phyloP scores from a whole-genome alignment of 2,329 filamentous ascomycete genomes.

The Aspergillus sp. region DNA sequence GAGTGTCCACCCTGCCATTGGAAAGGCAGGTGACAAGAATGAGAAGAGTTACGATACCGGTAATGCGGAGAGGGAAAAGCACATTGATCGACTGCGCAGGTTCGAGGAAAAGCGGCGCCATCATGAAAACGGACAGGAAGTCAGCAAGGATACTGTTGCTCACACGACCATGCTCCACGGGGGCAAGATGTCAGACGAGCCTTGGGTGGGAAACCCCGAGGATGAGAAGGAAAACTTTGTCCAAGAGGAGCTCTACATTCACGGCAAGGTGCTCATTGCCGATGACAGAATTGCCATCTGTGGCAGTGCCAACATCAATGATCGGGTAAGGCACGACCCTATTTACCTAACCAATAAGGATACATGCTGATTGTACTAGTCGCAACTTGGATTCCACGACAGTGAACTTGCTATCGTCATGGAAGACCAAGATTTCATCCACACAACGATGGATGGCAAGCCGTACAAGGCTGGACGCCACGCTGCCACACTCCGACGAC shows the following conservation, averaged over 20 bases:
- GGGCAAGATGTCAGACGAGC: conserved; percentile 60
- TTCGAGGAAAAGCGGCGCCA: conserved; percentile 17
- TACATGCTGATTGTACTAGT: conserved; percentile 33
- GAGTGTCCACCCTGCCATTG: conserved; percentile 54
- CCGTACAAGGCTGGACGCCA: conserved; percentile 70
- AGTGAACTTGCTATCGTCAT: conserved; percentile 88
- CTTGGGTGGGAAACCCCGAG: conserved; percentile 70
- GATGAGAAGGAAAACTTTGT: conserved; percentile 83
- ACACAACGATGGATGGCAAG: conserved; percentile 67
- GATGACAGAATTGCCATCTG: conserved; percentile 80
- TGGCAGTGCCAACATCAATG: conserved; percentile 68
- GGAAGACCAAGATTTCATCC: conserved; percentile 67
- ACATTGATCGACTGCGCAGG: conserved; percentile 34
- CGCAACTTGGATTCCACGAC: conserved; percentile 78
- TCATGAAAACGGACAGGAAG: conserved; percentile 15
- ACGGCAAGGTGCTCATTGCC: conserved; percentile 78
- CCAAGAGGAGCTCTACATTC: conserved; percentile 93
- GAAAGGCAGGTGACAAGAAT: conserved; percentile 41
- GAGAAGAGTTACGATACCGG: conserved; percentile 34
- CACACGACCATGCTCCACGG: conserved; percentile 76
- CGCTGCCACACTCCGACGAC: conserved; percentile 73
- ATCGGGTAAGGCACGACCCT: conserved; percentile 40
- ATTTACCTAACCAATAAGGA: background rate
- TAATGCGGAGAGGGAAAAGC: conserved; percentile 32
- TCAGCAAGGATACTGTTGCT: conserved; percentile 56